phyloP scores from a whole-genome alignment of 805 yeast genomes.

The Candida manassasensis region DNA sequence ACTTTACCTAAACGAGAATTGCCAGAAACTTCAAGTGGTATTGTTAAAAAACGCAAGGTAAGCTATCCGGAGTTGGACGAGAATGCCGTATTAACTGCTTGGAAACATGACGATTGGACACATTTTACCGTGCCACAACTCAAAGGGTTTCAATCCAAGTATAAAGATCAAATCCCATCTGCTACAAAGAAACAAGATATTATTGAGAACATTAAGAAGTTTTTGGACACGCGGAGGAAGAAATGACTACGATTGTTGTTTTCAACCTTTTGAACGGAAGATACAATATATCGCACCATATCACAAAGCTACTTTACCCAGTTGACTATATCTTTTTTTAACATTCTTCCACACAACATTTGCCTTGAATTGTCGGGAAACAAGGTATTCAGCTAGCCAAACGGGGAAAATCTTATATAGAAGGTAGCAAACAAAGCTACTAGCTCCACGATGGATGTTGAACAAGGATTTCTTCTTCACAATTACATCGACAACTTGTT shows the following conservation, averaged over 20 bases:
- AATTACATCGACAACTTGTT: constrained; percentile 19
- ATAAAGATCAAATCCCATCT: constrained; percentile 27
- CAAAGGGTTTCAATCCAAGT: constrained; percentile 31
- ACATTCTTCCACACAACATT: constrained; percentile 17
- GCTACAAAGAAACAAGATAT: constrained; percentile 41
- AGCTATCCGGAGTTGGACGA: constrained; percentile 17
- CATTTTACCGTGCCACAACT: constrained; percentile 41
- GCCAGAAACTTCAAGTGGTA: constrained; percentile 3
- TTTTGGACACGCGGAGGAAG: constrained; percentile 17
- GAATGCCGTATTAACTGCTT: constrained; percentile 37
- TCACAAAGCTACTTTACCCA: no score
- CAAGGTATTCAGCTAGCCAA: constrained; percentile 18
- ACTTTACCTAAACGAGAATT: constrained; percentile 6
- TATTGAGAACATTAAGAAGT: constrained; percentile 36
- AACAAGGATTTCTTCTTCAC: constrained; percentile 17
- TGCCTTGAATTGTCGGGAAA: constrained; percentile 22
- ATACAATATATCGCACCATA: no score
- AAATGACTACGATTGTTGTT: neutral
- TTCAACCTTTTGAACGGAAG: neutral
- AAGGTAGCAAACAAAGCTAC: constrained; percentile 16
- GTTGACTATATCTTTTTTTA: constrained; percentile 12
- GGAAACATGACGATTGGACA: constrained; percentile 32
- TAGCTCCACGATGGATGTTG: constrained; percentile 24
- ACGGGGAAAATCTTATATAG: constrained; percentile 19
- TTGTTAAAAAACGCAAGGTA: constrained; percentile 1